Percentiles rank a stretch among this genome's conserved stretches.
phyloP scores from a whole-genome alignment of 164 flowering plant species.

The Cinnamomum chago region DNA sequence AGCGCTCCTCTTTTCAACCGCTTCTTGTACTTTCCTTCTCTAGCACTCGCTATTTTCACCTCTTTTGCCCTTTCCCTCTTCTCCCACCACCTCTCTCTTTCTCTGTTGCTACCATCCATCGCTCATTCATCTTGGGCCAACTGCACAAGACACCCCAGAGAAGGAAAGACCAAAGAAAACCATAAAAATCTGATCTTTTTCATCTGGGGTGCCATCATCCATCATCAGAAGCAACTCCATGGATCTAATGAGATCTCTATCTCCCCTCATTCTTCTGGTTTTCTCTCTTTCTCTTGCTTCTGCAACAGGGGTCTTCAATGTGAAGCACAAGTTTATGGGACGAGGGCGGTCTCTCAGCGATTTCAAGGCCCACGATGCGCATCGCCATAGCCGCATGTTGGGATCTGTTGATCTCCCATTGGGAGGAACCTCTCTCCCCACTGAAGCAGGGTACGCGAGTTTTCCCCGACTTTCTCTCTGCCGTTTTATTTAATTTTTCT shows the following conservation, averaged over 20 bases:
- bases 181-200: no score
- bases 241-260: not conserved
- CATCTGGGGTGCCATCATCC: not conserved
- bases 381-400: constrained; percentile 44
- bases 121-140: not conserved
- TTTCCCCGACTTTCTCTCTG: not conserved
- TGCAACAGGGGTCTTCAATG: constrained; percentile 35
- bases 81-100: not conserved
- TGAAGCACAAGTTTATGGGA: constrained; percentile 56
- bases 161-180: not conserved
- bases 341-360: constrained; percentile 27
- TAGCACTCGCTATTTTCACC: not conserved
- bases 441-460: constrained; percentile 50
- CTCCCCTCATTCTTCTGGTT: constrained; percentile 4
- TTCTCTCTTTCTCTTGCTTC: constrained; percentile 2
- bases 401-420: constrained; percentile 64
- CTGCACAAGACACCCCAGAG: no score
- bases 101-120: not conserved
- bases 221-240: not conserved
- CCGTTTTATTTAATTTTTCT: not conserved
- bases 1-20: not conserved
- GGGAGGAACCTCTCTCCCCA: constrained; percentile 65
- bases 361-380: constrained; percentile 55
- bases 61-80: not conserved
- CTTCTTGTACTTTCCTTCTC: not conserved